Evolutionary conservation across 768 basidiomycete genomes (phyloP).

Genomic region (Gautieria morchelliformis): DNA sequence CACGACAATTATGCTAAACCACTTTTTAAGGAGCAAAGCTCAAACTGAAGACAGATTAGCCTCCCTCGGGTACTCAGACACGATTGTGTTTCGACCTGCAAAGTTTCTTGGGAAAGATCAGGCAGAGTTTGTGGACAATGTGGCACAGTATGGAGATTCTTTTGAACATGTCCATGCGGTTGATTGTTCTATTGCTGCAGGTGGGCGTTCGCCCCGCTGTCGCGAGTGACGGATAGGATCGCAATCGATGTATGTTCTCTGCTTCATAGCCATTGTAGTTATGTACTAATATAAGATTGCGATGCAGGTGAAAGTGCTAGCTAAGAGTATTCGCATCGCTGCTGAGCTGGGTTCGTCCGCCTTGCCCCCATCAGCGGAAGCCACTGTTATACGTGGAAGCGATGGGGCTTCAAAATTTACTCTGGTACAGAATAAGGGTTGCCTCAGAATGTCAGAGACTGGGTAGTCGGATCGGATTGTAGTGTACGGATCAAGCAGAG

Average conservation of each 20-base stretch:
- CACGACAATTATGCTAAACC: neutral
- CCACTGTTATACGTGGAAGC: neutral
- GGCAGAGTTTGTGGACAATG: conserved; percentile 29
- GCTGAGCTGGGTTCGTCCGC: neutral
- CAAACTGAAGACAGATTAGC: conserved; percentile 64
- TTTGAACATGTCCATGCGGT: neutral
- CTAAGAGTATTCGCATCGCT: neutral
- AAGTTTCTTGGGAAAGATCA: conserved; percentile 42
- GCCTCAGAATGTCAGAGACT: neutral
- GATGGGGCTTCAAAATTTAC: neutral
- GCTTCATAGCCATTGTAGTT: neutral
- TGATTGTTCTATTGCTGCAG: neutral
- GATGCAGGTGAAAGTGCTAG: neutral
- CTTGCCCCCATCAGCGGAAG: neutral
- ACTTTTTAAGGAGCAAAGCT: conserved; percentile 52
- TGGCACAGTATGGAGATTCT: conserved; percentile 30
- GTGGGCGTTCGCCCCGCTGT: neutral
- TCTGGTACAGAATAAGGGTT: neutral
- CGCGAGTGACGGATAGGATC: neutral
- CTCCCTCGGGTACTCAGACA: conserved; percentile 57
- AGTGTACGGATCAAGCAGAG: no score
- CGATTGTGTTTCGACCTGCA: conserved; percentile 59
- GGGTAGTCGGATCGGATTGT: no score
- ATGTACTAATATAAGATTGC: neutral
- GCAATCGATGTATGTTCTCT: neutral